Evolutionary conservation across 179 eudicot species (phyloP), one percentile per base, ranked within the genome.

Genomic region (Drosera spatulata): DNA sequence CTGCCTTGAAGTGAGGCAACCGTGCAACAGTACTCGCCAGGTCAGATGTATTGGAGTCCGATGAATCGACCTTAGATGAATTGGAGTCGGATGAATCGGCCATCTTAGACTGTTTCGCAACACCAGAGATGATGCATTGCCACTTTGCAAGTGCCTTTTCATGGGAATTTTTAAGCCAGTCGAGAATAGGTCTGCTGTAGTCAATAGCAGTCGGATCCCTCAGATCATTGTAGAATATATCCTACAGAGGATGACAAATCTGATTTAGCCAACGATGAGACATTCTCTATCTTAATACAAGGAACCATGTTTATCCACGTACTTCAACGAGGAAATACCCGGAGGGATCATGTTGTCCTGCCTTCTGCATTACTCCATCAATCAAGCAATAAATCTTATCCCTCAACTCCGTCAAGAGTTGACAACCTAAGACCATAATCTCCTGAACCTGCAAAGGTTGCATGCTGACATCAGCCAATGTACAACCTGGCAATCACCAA

Each of bases 241-340:
- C 87, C 91, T 91, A 56, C 68, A 79, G 45, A 48, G 13, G 12
- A 61, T 22, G 7, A 54, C 10, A 7, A 3, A 6, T 54, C 40
- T 10, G n/a, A 49, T 49, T 49, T n/a, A 49, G 11, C 52, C 11
- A 4, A 49, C 58, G 8, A 12, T 10, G 40, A 54, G 41, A 54
- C 38, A 54, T 9, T 49, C 15, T 52, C 8, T 41, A 0, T 41
- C 62, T 11, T 13, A 46, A 44, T 13, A 59, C 41, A 38, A 44
- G 13, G 10, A 53, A 56, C 41, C 14, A 22, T 14, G 61, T 10
- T 49, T 13, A 33, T 15, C 2, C 37, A 69, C 65, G 71, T 68
- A 82, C 96, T 70, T 90, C 96, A 39, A 93, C 81, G 41, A 93
- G 81, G 61, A 93, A 82, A 80, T 88, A 93, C 61, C 96, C 96